Conservation (phyloP, 352 stramenopile genomes). For the Globisporangium paddicum region DNA sequence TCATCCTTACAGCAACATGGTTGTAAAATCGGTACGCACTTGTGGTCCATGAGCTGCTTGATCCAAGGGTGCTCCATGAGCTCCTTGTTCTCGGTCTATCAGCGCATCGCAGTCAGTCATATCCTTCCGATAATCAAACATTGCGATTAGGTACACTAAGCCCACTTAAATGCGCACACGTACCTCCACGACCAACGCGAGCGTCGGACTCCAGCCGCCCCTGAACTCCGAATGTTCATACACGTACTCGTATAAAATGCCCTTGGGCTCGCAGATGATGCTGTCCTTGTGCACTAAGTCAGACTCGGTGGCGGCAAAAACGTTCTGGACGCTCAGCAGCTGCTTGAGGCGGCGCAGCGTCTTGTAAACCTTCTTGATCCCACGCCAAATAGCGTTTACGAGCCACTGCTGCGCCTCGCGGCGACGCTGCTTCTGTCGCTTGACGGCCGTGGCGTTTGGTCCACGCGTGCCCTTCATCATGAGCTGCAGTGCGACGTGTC, state of each 20-base stretch:
- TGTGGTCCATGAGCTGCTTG: slow-evolving; percentile 69
- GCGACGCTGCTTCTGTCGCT: slow-evolving; percentile 15
- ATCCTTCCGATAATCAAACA: neutral
- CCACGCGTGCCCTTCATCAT: slow-evolving; percentile 45
- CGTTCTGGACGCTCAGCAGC: slow-evolving; percentile 65
- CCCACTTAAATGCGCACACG: neutral
- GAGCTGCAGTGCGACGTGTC: slow-evolving; percentile 35
- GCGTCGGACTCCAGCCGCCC: slow-evolving; percentile 47
- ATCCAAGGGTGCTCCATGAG: slow-evolving; percentile 77
- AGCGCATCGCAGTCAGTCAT: neutral
- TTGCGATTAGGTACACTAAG: neutral
- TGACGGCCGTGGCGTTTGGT: slow-evolving; percentile 10
- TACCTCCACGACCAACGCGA: slow-evolving; percentile 63
- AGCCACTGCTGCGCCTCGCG: slow-evolving; percentile 19
- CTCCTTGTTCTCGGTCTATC: slow-evolving; percentile 73
- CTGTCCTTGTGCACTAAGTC: slow-evolving; percentile 34
- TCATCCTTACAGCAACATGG: neutral
- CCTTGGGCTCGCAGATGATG: slow-evolving; percentile 76
- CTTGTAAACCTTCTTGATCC: slow-evolving; percentile 50
- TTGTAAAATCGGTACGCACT: slow-evolving; percentile 27
- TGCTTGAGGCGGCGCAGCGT: slow-evolving; percentile 30
- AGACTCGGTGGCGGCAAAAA: slow-evolving; percentile 40
- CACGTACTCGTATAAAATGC: slow-evolving; percentile 79
- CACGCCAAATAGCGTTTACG: slow-evolving; percentile 29
- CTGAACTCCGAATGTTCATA: slow-evolving; percentile 75